Percentiles rank a stretch among this genome's conserved stretches.
These are phyloP conservation scores for Salix purpurea DNA, from an alignment of 345 rosid genomes.

Conservation along the genomic window DNA sequence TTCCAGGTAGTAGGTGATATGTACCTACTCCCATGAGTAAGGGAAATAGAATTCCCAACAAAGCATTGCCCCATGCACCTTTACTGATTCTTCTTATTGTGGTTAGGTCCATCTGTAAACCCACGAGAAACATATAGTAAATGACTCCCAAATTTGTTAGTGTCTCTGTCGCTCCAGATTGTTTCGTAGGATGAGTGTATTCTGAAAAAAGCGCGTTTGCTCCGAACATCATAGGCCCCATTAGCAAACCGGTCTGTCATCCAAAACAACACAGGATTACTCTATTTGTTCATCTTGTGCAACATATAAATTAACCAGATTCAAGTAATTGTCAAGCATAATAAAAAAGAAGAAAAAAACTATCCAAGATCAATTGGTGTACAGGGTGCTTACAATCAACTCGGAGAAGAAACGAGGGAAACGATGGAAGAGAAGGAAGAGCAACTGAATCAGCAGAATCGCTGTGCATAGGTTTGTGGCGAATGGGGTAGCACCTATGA, in stretches of 20 bases:
- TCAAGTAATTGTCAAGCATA: too few species aligned
- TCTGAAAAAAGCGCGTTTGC: too few species aligned
- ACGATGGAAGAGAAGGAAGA: neutral
- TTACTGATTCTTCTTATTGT: constrained; percentile 3
- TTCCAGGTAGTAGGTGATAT: neutral
- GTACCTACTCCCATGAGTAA: constrained; percentile 5
- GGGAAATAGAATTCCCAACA: constrained; percentile 9
- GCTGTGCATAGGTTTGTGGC: neutral
- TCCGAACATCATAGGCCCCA: too few species aligned
- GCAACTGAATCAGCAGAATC: neutral
- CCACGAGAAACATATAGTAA: constrained; percentile 30
- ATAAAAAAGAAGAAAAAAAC: too few species aligned
- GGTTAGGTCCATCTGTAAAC: constrained; percentile 31
- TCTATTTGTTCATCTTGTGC: too few species aligned
- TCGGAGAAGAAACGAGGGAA: neutral
- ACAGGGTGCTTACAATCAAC: neutral
- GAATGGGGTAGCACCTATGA: neutral
- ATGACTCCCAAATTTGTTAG: constrained; percentile 11
- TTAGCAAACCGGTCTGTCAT: too few species aligned
- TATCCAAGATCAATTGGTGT: neutral
- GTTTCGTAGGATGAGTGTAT: too few species aligned
- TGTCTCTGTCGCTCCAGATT: too few species aligned
- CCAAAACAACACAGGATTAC: too few species aligned
- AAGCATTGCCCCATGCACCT: constrained; percentile 9
- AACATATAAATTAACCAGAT: too few species aligned